Evolutionary conservation across 1,284 basidiomycete genomes (phyloP).

Genomic region (Ustilago xerochloae): DNA sequence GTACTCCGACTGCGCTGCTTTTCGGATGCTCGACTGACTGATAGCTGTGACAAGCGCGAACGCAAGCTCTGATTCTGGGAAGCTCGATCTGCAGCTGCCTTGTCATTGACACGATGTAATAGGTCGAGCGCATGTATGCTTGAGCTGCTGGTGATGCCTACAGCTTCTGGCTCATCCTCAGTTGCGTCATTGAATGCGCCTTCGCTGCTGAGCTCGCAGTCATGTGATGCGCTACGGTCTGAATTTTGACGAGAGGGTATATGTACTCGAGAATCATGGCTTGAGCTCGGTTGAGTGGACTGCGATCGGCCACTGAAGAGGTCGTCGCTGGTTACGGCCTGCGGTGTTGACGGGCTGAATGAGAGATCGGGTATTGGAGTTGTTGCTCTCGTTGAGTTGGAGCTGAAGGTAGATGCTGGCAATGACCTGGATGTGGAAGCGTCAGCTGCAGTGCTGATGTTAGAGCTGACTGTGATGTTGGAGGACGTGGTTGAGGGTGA

Average conservation of each 20-base stretch:
- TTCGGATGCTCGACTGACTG: constrained; percentile 19
- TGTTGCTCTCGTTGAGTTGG: constrained; percentile 24
- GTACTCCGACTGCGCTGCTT: constrained; percentile 27
- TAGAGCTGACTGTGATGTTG: constrained; percentile 32
- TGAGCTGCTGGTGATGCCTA: constrained; percentile 27
- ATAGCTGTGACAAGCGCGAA: constrained; percentile 28
- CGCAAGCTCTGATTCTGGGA: constrained; percentile 15
- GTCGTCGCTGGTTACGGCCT: background rate
- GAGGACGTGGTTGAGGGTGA: constrained; percentile 28
- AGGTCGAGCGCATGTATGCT: constrained; percentile 45
- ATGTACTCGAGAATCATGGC: background rate
- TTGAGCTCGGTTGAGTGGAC: background rate
- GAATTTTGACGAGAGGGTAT: constrained; percentile 3
- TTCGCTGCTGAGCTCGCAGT: constrained; percentile 3
- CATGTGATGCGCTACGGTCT: constrained; percentile 1
- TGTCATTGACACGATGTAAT: constrained; percentile 39
- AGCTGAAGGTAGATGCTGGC: constrained; percentile 16
- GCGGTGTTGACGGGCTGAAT: constrained; percentile 20
- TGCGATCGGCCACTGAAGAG: background rate
- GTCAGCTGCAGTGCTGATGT: constrained; percentile 40
- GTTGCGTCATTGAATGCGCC: constrained; percentile 29
- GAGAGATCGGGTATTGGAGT: constrained; percentile 32
- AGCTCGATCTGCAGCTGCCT: constrained; percentile 34
- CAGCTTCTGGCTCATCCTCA: constrained; percentile 28
- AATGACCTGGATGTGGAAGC: background rate